Evolutionary conservation across 768 basidiomycete genomes (phyloP).

Genomic region (Tulasnella sp.): DNA sequence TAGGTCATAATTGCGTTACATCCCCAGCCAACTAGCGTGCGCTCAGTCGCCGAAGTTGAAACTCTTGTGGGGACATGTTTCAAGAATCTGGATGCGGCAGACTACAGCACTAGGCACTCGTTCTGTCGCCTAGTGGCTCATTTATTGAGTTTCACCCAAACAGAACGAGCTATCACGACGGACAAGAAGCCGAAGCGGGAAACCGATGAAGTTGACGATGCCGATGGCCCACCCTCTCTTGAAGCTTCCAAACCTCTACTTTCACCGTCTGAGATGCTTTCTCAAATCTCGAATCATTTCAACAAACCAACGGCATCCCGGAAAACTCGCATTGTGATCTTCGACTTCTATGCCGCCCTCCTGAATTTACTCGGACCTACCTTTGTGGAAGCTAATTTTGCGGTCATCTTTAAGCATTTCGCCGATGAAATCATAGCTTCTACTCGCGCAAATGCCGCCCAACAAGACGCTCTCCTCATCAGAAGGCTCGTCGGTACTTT

Average conservation of each 20-base stretch:
- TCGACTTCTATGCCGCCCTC: slow-evolving; percentile 76
- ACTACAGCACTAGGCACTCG: slow-evolving; percentile 70
- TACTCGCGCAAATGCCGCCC: slow-evolving; percentile 38
- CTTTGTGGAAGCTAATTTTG: slow-evolving; percentile 77
- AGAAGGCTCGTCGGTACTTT: slow-evolving; percentile 64
- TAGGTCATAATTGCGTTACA: slow-evolving; percentile 49
- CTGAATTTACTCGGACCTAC: slow-evolving; percentile 58
- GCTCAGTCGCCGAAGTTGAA: slow-evolving; percentile 63
- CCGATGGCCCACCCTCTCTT: slow-evolving; percentile 32
- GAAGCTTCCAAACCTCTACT: slow-evolving; percentile 56
- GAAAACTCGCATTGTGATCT: slow-evolving; percentile 68
- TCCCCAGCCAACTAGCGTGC: slow-evolving; percentile 38
- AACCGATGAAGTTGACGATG: slow-evolving; percentile 47
- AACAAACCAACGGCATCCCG: slow-evolving; percentile 59
- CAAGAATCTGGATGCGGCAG: slow-evolving; percentile 66
- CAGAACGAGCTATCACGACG: slow-evolving; percentile 39
- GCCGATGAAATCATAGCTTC: slow-evolving; percentile 62
- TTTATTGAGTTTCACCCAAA: slow-evolving; percentile 72
- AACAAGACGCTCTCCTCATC: slow-evolving; percentile 63
- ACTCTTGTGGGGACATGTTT: slow-evolving; percentile 51
- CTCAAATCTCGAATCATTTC: slow-evolving; percentile 64
- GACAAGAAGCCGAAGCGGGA: slow-evolving; percentile 49
- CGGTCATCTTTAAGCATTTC: slow-evolving; percentile 64
- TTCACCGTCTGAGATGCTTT: slow-evolving; percentile 66
- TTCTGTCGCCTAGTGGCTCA: slow-evolving; percentile 73